phyloP scores from a whole-genome alignment of 495 filamentous ascomycete species.

The Xylaria curta region DNA sequence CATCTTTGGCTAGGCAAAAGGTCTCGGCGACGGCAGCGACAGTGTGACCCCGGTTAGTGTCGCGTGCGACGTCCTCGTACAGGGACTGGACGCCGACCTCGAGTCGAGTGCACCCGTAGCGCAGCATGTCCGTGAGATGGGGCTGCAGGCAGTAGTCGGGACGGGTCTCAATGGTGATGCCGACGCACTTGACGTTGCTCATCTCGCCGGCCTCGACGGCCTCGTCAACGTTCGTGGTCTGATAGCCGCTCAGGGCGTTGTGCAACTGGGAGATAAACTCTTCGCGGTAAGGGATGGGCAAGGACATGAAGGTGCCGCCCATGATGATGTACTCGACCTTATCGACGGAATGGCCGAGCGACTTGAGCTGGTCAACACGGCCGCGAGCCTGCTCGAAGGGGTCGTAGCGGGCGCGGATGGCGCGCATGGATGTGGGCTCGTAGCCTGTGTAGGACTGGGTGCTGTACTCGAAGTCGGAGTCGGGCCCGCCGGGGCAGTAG shows the following conservation, averaged over 20 bases:
- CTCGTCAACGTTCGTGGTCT: constrained; percentile 90
- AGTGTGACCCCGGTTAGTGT: constrained; percentile 97
- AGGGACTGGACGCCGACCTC: constrained; percentile 96
- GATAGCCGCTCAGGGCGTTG: constrained; percentile 93
- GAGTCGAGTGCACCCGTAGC: constrained; percentile 93
- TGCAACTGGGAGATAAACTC: constrained; percentile 94
- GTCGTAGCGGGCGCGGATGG: constrained; percentile 95
- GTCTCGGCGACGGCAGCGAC: constrained; percentile 94
- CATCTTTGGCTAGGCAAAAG: constrained; percentile 93
- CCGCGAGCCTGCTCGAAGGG: constrained; percentile 97
- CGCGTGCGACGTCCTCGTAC: constrained; percentile 97
- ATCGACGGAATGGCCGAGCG: constrained; percentile 93
- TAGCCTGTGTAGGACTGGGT: constrained; percentile 99
- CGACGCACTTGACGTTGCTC: constrained; percentile 95
- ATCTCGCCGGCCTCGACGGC: constrained; percentile 89
- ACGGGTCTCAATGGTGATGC: constrained; percentile 96
- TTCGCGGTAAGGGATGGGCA: constrained; percentile 86
- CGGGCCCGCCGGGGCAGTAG: constrained; percentile 96
- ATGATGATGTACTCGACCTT: constrained; percentile 99
- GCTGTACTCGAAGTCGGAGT: constrained; percentile 98
- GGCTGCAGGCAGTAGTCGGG: constrained; percentile 95
- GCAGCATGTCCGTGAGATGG: constrained; percentile 91
- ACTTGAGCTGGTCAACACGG: constrained; percentile 93
- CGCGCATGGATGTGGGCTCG: constrained; percentile 97
- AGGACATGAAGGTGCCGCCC: constrained; percentile 98